Evolutionary conservation across 2,329 filamentous ascomycete genomes (phyloP).

Genomic region (Ophiocordyceps australis): DNA sequence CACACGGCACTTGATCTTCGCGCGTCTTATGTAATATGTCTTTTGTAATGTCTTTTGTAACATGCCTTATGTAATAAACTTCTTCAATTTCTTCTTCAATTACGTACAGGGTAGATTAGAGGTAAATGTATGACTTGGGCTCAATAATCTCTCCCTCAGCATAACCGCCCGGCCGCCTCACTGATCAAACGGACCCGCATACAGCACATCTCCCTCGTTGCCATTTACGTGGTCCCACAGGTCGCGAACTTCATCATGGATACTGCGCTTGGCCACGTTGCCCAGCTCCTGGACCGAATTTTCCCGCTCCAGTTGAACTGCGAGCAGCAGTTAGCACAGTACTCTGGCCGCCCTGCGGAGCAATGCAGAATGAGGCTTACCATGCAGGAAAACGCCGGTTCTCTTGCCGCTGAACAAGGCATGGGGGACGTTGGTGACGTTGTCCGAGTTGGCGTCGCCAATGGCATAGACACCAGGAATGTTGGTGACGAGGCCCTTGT

Average conservation of each 20-base stretch:
- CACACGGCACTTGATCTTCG: too few species aligned
- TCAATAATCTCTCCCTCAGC: not conserved
- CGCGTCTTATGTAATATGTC: too few species aligned
- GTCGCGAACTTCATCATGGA: slow-evolving; percentile 15
- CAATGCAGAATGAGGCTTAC: too few species aligned
- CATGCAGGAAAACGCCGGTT: slow-evolving; percentile 36
- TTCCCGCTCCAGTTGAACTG: slow-evolving; percentile 23
- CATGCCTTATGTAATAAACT: too few species aligned
- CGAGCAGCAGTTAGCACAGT: too few species aligned
- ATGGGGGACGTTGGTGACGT: slow-evolving; percentile 41
- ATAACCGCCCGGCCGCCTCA: too few species aligned
- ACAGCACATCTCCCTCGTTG: slow-evolving; percentile 19
- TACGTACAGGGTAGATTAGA: too few species aligned
- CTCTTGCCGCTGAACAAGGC: slow-evolving; percentile 41
- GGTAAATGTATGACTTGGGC: not conserved
- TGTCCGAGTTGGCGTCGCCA: slow-evolving; percentile 41
- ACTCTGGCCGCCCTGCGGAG: too few species aligned
- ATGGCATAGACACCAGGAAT: slow-evolving; percentile 35
- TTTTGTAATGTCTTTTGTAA: too few species aligned
- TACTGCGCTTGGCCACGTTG: slow-evolving; percentile 10
- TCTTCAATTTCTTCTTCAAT: too few species aligned
- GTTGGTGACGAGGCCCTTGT: slow-evolving; percentile 29
- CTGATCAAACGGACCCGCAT: slow-evolving; percentile 22
- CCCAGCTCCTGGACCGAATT: slow-evolving; percentile 15
- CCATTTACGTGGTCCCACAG: slow-evolving; percentile 29